A percentile compares a stretch with the other conserved stretches of the same genome.
These are phyloP conservation scores for Codiaeum variegatum DNA, from an alignment of 441 rosid species.

Conservation along the genomic window DNA sequence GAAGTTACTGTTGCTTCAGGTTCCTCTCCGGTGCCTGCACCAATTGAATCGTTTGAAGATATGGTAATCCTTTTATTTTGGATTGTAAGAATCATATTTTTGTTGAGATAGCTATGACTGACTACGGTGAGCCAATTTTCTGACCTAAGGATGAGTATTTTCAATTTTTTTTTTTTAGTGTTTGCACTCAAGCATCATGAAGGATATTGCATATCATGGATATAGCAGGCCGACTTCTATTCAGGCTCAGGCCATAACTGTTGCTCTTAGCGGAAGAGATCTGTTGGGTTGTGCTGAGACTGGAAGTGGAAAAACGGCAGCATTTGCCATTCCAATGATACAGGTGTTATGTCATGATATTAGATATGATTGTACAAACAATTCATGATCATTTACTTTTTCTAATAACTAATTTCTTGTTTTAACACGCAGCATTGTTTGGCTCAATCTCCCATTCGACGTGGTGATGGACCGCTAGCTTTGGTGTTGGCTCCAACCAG, in stretches of 20 bases:
- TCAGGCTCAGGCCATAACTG: constrained; percentile 92
- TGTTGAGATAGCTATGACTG: background rate
- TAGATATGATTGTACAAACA: background rate
- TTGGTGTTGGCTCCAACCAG: constrained; percentile 86
- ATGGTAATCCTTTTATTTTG: constrained; percentile 23
- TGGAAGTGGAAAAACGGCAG: constrained; percentile 91
- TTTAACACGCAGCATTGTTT: constrained; percentile 42
- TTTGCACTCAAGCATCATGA: constrained; percentile 31
- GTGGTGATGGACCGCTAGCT: constrained; percentile 72
- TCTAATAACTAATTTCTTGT: constrained; percentile 15
- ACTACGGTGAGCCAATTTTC: background rate
- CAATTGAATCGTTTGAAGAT: constrained; percentile 35
- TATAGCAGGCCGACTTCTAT: constrained; percentile 64
- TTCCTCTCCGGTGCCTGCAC: constrained; percentile 30
- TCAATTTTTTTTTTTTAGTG: constrained; percentile 22
- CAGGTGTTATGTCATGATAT: constrained; percentile 39
- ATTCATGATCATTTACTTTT: background rate
- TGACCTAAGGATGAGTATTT: background rate
- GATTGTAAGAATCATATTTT: background rate
- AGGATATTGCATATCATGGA: constrained; percentile 34
- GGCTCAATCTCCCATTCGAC: constrained; percentile 32
- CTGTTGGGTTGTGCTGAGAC: constrained; percentile 86
- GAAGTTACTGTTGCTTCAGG: constrained; percentile 31
- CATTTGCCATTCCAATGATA: constrained; percentile 70
- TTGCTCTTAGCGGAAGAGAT: constrained; percentile 76